Conservation (phyloP, 176 grass and related monocot genomes). For the Ensete glaucum region DNA sequence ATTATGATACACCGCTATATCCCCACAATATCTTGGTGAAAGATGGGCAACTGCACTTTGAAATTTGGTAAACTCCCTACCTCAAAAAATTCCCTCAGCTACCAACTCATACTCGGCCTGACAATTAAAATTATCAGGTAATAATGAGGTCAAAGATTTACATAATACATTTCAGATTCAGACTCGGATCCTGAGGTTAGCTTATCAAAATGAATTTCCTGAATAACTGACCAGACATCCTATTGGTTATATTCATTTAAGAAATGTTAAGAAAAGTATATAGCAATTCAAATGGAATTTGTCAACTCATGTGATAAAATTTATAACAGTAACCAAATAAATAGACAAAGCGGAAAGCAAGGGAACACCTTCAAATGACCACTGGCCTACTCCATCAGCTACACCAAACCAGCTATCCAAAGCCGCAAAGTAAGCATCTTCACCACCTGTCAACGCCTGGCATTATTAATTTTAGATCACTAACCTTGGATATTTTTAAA, state of each 20-base stretch:
- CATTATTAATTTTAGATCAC: constrained; percentile 19
- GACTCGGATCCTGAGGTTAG: not conserved
- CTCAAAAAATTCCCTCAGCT: not conserved
- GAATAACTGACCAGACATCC: not conserved
- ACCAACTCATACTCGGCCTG: not conserved
- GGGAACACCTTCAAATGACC: constrained; percentile 87
- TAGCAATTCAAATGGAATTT: not conserved
- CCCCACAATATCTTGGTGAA: not conserved
- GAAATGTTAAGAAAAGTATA: not conserved
- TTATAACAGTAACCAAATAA: not conserved
- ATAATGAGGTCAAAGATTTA: not conserved
- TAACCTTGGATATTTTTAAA: not conserved
- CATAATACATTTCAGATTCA: not conserved
- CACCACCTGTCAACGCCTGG: constrained; percentile 74
- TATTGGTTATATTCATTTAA: not conserved
- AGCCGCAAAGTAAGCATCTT: constrained; percentile 88
- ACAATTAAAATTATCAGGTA: not conserved
- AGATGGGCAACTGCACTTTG: not conserved
- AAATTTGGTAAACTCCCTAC: not conserved
- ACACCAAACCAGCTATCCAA: constrained; percentile 79
- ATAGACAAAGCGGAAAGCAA: constrained; percentile 8
- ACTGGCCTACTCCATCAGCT: constrained; percentile 96
- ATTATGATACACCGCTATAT: not conserved
- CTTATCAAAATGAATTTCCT: not conserved
- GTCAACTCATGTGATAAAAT: no score